These are phyloP conservation scores for Schwanniomyces occidentalis DNA, from an alignment of 805 yeast species.

Conservation along the genomic window DNA sequence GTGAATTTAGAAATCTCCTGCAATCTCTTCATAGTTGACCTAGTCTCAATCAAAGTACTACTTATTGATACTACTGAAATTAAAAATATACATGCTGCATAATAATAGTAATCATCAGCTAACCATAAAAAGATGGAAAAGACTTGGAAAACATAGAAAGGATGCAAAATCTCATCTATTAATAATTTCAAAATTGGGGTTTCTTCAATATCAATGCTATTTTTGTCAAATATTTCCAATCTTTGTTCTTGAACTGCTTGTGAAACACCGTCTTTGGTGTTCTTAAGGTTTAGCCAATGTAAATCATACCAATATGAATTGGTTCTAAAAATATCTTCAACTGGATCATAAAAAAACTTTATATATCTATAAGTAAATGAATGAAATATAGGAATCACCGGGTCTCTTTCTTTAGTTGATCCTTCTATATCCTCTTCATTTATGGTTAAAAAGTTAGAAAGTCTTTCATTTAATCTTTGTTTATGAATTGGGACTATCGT, in stretches of 20 bases:
- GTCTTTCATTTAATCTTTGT: constrained; percentile 64
- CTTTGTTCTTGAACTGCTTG: constrained; percentile 71
- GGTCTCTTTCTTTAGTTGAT: constrained; percentile 48
- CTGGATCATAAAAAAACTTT: constrained; percentile 78
- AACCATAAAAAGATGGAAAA: constrained; percentile 92
- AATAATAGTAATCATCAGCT: constrained; percentile 87
- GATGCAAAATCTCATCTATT: constrained; percentile 88
- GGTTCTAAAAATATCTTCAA: constrained; percentile 81
- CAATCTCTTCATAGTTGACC: constrained; percentile 67
- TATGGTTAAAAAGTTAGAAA: constrained; percentile 62
- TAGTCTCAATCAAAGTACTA: constrained; percentile 86
- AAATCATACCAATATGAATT: constrained; percentile 86
- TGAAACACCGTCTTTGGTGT: constrained; percentile 66
- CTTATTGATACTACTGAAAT: constrained; percentile 80
- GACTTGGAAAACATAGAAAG: constrained; percentile 92
- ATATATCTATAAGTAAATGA: constrained; percentile 81
- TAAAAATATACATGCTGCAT: constrained; percentile 87
- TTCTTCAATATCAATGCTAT: constrained; percentile 72
- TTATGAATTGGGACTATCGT: constrained; percentile 56
- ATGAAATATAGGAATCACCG: constrained; percentile 67
- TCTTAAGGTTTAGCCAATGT: constrained; percentile 65
- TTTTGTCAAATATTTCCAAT: constrained; percentile 70
- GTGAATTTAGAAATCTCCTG: constrained; percentile 69
- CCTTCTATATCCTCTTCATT: constrained; percentile 20
- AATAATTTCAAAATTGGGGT: constrained; percentile 66